Evolutionary conservation across 176 grass and related monocot genomes (phyloP).

Genomic region (Pontederia crassipes): DNA sequence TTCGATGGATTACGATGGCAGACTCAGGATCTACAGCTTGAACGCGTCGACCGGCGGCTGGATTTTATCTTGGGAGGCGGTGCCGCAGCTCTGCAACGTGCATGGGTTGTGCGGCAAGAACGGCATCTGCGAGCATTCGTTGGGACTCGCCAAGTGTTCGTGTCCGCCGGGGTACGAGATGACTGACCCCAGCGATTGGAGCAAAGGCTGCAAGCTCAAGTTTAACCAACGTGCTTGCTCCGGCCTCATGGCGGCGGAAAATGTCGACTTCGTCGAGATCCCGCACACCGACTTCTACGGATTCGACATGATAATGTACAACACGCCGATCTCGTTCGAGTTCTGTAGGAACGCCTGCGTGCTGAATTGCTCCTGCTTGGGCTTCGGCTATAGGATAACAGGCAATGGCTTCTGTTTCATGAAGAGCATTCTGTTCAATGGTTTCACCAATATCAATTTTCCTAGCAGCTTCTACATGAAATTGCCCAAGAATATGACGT

Average conservation of each 20-base stretch:
- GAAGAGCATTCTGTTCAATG: slow-evolving; percentile 56
- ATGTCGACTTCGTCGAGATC: slow-evolving; percentile 38
- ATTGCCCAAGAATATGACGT: slow-evolving; percentile 27
- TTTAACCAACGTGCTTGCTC: slow-evolving; percentile 27
- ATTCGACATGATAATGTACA: slow-evolving; percentile 33
- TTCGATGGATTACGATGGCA: too few relatives aligned
- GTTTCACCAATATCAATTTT: slow-evolving; percentile 42
- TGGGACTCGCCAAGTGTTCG: slow-evolving; percentile 1
- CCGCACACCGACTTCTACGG: slow-evolving; percentile 54
- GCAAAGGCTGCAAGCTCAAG: slow-evolving; percentile 41
- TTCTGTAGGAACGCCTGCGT: slow-evolving; percentile 40
- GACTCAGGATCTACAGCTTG: slow-evolving; percentile 31
- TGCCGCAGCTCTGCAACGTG: slow-evolving; percentile 7
- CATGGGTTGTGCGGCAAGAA: slow-evolving; percentile 41
- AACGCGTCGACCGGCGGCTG: slow-evolving; percentile 39
- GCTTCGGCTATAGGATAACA: slow-evolving; percentile 40
- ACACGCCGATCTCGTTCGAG: slow-evolving; percentile 26
- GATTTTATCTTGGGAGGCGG: slow-evolving; percentile 30
- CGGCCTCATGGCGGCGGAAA: neutral
- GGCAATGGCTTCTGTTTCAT: slow-evolving; percentile 47
- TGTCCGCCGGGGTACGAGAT: slow-evolving; percentile 30
- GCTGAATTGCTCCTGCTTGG: slow-evolving; percentile 34
- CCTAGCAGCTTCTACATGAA: slow-evolving; percentile 46
- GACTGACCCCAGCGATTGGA: slow-evolving; percentile 38
- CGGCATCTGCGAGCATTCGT: slow-evolving; percentile 49